phyloP scores from a whole-genome alignment of 148 eudicot genomes.

The Pouteria glomerata region DNA sequence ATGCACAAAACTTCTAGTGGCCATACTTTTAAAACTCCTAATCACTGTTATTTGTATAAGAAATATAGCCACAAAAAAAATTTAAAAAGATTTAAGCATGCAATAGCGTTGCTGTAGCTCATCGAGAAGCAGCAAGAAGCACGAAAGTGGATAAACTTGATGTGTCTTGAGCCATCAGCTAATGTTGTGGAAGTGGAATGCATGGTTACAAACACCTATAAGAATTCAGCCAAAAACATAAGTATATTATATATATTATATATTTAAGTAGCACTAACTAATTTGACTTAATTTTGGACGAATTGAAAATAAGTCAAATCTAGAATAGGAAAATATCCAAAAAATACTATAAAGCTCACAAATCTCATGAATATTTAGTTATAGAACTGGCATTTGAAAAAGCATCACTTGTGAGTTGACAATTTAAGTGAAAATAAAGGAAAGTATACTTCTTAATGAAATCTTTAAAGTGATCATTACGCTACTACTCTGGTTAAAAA shows the following conservation, averaged over 20 bases:
- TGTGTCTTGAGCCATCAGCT: slow-evolving; percentile 84
- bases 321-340: neutral
- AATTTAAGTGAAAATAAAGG: neutral
- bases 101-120: neutral
- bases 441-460: neutral
- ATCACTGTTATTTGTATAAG: slow-evolving; percentile 55
- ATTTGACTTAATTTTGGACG: neutral
- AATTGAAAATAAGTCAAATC: neutral
- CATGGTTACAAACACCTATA: slow-evolving; percentile 51
- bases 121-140: no score
- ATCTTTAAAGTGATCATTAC: no score
- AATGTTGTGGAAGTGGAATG: slow-evolving; percentile 70
- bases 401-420: neutral
- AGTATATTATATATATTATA: no score
- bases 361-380: neutral
- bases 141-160: slow-evolving; percentile 38
- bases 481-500: neutral
- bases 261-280: neutral
- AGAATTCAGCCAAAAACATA: no score
- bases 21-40: slow-evolving; percentile 86
- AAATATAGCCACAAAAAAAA: neutral
- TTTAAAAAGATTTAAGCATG: no score
- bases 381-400: neutral
- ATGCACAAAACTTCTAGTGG: slow-evolving; percentile 28
- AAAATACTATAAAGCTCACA: neutral